Conservation (phyloP, 2,329 filamentous ascomycete genomes). For the Cercospora sojina region DNA sequence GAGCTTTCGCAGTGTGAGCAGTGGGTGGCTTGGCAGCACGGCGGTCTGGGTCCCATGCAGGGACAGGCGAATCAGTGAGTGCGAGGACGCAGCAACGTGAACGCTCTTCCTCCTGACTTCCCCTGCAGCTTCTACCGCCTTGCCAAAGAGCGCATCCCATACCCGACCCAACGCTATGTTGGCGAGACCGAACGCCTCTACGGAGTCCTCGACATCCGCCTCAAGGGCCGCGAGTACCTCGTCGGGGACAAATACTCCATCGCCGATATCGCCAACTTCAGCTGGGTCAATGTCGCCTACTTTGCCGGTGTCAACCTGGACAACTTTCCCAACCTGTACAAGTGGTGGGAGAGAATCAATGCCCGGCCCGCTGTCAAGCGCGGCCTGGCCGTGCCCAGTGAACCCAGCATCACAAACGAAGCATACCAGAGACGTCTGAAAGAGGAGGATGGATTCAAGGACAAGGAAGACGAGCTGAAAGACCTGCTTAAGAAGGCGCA, state of each 20-base stretch:
- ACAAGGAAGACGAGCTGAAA: conserved; percentile 45
- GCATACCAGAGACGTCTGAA: conserved; percentile 44
- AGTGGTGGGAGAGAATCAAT: conserved; percentile 47
- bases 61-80: conserved; percentile 38
- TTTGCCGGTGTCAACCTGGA: conserved; percentile 46
- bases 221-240: conserved; percentile 45
- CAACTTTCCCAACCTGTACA: conserved; percentile 45
- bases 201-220: conserved; percentile 46
- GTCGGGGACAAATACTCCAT: conserved; percentile 50
- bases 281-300: conserved; percentile 45
- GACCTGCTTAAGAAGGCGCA: conserved; percentile 44
- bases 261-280: conserved; percentile 49
- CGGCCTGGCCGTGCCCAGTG: conserved; percentile 41
- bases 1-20: conserved; percentile 53
- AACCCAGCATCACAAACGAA: conserved; percentile 45
- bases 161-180: conserved; percentile 48
- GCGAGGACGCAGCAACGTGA: background rate
- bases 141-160: conserved; percentile 46
- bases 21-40: conserved; percentile 60
- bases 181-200: conserved; percentile 50
- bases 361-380: conserved; percentile 46
- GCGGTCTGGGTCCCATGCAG: conserved; percentile 38
- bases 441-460: conserved; percentile 50
- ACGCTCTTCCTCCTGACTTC: background rate
- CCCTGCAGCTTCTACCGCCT: conserved; percentile 40